Percentiles rank a stretch among this genome's conserved stretches.
These are phyloP conservation scores for Hericium rajendrae DNA, from an alignment of 768 basidiomycete species.

Conservation along the genomic window DNA sequence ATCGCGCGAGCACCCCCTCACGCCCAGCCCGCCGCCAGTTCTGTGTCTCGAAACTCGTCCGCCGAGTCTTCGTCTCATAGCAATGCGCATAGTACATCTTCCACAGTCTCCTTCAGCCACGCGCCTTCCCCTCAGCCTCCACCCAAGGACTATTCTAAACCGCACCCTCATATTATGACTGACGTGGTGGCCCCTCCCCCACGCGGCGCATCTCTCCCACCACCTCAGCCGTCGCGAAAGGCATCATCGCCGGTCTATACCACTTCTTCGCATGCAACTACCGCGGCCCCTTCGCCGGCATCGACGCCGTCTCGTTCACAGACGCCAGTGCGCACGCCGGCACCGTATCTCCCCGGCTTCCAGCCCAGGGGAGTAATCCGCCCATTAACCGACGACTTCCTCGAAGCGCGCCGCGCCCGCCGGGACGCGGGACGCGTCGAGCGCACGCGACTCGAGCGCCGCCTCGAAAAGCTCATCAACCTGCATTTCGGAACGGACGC, in stretches of 20 bases:
- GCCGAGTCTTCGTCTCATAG: background rate
- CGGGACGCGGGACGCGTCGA: slow-evolving; percentile 55
- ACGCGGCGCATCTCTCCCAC: background rate
- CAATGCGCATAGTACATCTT: background rate
- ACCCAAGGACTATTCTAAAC: background rate
- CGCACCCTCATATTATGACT: background rate
- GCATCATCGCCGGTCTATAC: background rate
- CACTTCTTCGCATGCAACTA: background rate
- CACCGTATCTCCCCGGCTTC: slow-evolving; percentile 85
- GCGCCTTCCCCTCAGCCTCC: background rate
- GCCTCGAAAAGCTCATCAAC: slow-evolving; percentile 79
- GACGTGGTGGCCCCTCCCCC: too few relatives aligned
- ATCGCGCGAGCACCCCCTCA: slow-evolving; percentile 8
- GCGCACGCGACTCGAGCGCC: slow-evolving; percentile 72
- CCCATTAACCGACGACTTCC: slow-evolving; percentile 76
- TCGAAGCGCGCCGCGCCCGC: slow-evolving; percentile 31
- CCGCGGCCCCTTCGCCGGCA: slow-evolving; percentile 14
- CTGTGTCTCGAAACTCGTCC: slow-evolving; percentile 4
- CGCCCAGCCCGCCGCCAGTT: slow-evolving; percentile 13
- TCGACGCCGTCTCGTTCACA: slow-evolving; percentile 4
- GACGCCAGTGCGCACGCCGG: slow-evolving; percentile 19
- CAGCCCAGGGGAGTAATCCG: slow-evolving; percentile 84
- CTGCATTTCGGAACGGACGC: slow-evolving; percentile 48
- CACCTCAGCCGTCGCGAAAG: background rate
- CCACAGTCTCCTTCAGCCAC: background rate